Evolutionary conservation across 1,139 yeast genomes (phyloP).

Genomic region (Yamadazyma siamensis): DNA sequence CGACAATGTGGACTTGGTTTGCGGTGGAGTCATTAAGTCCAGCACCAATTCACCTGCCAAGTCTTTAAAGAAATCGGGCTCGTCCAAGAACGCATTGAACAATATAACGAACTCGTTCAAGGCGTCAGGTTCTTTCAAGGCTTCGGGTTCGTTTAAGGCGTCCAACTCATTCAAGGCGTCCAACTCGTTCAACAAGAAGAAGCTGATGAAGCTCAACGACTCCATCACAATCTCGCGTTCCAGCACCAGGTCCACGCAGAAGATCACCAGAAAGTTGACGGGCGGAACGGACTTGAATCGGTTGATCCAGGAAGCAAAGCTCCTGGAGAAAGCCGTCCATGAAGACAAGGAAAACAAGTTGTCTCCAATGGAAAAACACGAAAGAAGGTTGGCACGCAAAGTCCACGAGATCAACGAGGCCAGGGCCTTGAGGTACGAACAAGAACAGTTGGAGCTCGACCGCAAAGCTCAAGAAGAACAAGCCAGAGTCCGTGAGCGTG

Average conservation of each 20-base stretch:
- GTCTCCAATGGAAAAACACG: constrained; percentile 19
- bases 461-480: constrained; percentile 17
- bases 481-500: constrained; percentile 7
- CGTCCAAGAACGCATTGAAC: constrained; percentile 18
- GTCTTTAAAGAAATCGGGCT: constrained; percentile 7
- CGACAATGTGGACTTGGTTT: constrained; percentile 17
- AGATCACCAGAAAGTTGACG: constrained; percentile 22
- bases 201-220: constrained; percentile 22
- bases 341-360: constrained; percentile 11
- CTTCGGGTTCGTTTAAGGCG: constrained; percentile 19
- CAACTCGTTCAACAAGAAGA: constrained; percentile 38
- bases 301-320: constrained; percentile 3
- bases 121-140: constrained; percentile 24
- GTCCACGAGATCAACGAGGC: constrained; percentile 29
- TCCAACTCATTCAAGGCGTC: constrained; percentile 33
- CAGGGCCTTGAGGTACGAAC: constrained; percentile 23
- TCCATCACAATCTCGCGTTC: constrained; percentile 20
- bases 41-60: constrained; percentile 9
- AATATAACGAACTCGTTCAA: constrained; percentile 24
- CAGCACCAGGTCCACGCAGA: constrained; percentile 17
- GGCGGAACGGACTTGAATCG: constrained; percentile 15
- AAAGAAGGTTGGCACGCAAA: constrained; percentile 29
- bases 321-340: too few relatives aligned
- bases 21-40: constrained; percentile 3
- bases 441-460: too few relatives aligned